Evolutionary conservation across 257 asterid genomes (phyloP).

Genomic region (Asclepias syriaca): DNA sequence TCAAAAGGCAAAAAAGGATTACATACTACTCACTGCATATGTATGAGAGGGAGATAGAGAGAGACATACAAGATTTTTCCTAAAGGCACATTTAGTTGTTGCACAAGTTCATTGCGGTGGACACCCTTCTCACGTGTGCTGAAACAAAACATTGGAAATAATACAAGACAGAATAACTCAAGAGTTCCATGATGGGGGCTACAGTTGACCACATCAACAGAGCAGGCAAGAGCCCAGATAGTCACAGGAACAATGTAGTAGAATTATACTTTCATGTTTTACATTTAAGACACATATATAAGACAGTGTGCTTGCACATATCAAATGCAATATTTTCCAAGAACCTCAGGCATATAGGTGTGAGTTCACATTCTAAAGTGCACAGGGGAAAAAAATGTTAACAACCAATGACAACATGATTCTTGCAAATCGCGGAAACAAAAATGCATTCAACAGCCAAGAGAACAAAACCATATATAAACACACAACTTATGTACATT

Average conservation of each 20-base stretch:
- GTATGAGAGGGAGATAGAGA: constrained; percentile 19
- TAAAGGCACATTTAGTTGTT: constrained; percentile 46
- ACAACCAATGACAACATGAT: neutral
- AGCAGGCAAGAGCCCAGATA: neutral
- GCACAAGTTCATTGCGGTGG: constrained; percentile 51
- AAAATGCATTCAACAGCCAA: neutral
- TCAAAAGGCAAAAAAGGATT: constrained; percentile 1
- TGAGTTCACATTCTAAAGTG: neutral
- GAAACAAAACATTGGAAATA: constrained; percentile 15
- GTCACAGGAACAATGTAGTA: neutral
- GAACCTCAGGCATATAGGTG: neutral
- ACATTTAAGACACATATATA: neutral
- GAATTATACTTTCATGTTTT: neutral
- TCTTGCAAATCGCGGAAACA: neutral
- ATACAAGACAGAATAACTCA: neutral
- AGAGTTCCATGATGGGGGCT: neutral
- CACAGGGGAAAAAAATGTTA: neutral
- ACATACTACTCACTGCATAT: constrained; percentile 8
- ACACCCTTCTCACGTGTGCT: constrained; percentile 57
- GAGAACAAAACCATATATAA: neutral
- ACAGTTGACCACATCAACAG: neutral
- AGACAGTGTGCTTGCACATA: neutral
- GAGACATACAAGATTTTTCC: constrained; percentile 44
- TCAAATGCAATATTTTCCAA: neutral
- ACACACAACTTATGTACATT: neutral